Evolutionary conservation across 148 eudicot species (phyloP).

Genomic region (Silene latifolia): DNA sequence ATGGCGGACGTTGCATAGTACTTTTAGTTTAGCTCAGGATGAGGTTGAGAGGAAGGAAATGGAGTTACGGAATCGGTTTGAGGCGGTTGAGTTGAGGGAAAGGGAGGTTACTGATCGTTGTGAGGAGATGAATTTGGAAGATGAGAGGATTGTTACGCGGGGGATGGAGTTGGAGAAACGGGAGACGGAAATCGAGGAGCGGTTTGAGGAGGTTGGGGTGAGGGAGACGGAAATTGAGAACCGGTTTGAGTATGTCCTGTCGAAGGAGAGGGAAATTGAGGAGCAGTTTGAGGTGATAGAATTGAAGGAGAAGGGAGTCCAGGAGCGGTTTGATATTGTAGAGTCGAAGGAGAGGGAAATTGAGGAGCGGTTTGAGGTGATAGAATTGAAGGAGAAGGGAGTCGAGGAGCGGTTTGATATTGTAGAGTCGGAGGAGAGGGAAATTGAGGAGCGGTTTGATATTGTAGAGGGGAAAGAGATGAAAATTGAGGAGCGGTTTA

Average conservation of each 20-base stretch:
- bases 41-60: neutral
- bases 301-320: neutral
- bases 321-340: neutral
- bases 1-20: neutral
- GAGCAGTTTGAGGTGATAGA: neutral
- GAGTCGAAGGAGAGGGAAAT: neutral
- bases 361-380: neutral
- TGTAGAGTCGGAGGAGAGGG: slow-evolving; percentile 2
- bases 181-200: slow-evolving; percentile 3
- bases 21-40: neutral
- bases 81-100: neutral
- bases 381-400: slow-evolving; percentile 1
- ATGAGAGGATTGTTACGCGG: neutral
- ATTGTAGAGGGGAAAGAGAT: too few species aligned
- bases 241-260: neutral
- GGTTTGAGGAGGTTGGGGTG: neutral
- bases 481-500: too few species aligned
- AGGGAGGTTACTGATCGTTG: neutral
- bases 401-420: neutral
- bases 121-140: neutral
- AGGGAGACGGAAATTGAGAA: slow-evolving; percentile 5
- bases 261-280: slow-evolving; percentile 2
- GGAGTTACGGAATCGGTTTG: neutral
- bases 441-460: neutral
- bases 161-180: neutral